Conservation (phyloP, 345 rosid genomes). For the Microcos paniculata region DNA sequence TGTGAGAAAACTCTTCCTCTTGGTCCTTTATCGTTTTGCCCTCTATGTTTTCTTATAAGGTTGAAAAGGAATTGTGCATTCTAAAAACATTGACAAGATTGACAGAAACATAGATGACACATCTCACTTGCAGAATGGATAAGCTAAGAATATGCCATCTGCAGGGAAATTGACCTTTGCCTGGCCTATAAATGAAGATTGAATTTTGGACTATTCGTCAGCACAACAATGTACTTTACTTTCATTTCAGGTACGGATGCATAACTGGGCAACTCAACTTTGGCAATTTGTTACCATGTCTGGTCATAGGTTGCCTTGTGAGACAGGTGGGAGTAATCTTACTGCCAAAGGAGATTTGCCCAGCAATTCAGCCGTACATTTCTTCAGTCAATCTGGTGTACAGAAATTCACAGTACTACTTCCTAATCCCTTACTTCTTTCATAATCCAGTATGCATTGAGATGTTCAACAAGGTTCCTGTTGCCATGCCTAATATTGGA, state of each 20-base stretch:
- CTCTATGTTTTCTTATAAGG: background rate
- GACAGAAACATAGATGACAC: background rate
- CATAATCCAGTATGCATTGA: background rate
- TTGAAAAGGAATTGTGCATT: background rate
- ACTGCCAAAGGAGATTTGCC: constrained; percentile 59
- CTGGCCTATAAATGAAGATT: background rate
- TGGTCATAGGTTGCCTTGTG: background rate
- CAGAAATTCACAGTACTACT: background rate
- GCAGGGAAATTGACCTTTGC: constrained; percentile 12
- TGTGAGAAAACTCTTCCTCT: background rate
- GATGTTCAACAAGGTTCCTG: background rate
- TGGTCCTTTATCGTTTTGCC: background rate
- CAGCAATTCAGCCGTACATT: constrained; percentile 30
- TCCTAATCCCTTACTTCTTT: background rate
- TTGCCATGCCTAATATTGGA: background rate
- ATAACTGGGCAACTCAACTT: constrained; percentile 38
- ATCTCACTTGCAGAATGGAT: constrained; percentile 6
- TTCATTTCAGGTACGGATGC: constrained; percentile 15
- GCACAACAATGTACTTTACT: background rate
- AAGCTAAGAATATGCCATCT: constrained; percentile 27
- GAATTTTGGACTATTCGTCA: constrained; percentile 6
- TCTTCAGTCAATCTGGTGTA: background rate
- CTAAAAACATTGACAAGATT: background rate
- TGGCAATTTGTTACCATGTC: constrained; percentile 30
- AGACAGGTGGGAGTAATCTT: constrained; percentile 13